These are phyloP conservation scores for Stephanodiscus triporus DNA, from an alignment of 108 stramenopile genomes.

Conservation along the genomic window DNA sequence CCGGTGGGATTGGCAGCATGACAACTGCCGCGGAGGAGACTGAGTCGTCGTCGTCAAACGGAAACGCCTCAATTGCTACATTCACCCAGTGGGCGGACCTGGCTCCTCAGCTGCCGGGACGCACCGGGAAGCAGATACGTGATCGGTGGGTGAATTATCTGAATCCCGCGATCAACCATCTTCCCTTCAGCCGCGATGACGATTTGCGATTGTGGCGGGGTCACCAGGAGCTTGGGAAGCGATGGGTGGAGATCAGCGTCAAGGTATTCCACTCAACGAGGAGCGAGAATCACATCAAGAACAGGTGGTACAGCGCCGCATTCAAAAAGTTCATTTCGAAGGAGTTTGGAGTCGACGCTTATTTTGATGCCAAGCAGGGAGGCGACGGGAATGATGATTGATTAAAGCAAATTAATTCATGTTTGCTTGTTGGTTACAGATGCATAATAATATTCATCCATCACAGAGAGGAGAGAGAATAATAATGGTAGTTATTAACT, in stretches of 20 bases:
- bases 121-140: slow-evolving; percentile 44
- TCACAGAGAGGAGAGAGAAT: no score
- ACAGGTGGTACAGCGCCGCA: slow-evolving; percentile 33
- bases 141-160: slow-evolving; percentile 49
- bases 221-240: slow-evolving; percentile 19
- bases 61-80: neutral
- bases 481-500: no score
- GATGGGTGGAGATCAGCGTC: slow-evolving; percentile 29
- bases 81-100: slow-evolving; percentile 51
- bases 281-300: slow-evolving; percentile 45
- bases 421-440: no score
- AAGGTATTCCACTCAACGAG: slow-evolving; percentile 33
- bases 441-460: no score
- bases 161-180: slow-evolving; percentile 36
- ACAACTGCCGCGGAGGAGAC: neutral
- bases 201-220: slow-evolving; percentile 40
- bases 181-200: slow-evolving; percentile 34
- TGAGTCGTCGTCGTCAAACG: slow-evolving; percentile 8
- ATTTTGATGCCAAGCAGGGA: slow-evolving; percentile 20
- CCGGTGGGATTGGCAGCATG: neutral
- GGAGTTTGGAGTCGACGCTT: slow-evolving; percentile 77
- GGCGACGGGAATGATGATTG: neutral
- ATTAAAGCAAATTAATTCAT: no score
- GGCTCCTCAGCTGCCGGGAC: slow-evolving; percentile 37
- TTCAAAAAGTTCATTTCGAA: slow-evolving; percentile 53